Conservation (phyloP, 139 green algal genomes). For the Chlorella sp. region DNA sequence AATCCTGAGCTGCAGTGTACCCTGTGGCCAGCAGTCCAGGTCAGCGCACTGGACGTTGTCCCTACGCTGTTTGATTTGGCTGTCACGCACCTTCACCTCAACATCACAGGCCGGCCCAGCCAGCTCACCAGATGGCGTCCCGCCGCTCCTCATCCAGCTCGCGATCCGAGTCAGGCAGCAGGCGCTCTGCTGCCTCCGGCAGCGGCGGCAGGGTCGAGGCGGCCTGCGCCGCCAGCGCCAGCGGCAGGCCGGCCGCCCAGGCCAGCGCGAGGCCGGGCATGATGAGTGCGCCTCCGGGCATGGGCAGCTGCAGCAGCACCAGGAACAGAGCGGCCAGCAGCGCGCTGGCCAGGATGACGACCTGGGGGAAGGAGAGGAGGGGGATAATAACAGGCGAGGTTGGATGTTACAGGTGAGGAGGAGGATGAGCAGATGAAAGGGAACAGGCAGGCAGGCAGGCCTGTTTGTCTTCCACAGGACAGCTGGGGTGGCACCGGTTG, state of each 20-base stretch:
- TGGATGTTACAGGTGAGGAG: too few species aligned
- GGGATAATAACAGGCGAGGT: too few species aligned
- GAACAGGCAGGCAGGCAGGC: too few species aligned
- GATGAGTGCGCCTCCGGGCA: constrained; percentile 35
- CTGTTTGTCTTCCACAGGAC: too few species aligned
- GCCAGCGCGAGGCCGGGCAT: constrained; percentile 68
- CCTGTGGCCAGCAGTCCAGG: too few species aligned
- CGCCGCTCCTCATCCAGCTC: constrained; percentile 65
- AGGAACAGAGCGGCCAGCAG: constrained; percentile 76
- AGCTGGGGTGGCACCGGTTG: too few species aligned
- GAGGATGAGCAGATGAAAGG: too few species aligned
- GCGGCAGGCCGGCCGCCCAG: constrained; percentile 64
- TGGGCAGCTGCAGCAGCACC: constrained; percentile 76
- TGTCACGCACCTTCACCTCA: too few species aligned
- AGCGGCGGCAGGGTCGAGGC: constrained; percentile 46
- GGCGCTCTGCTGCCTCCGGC: constrained; percentile 53
- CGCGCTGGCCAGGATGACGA: constrained; percentile 61
- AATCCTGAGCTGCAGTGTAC: too few species aligned
- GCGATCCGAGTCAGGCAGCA: constrained; percentile 72
- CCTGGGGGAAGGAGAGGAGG: constrained; percentile 40
- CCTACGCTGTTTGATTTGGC: too few species aligned
- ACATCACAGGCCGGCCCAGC: too few species aligned
- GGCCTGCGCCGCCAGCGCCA: constrained; percentile 59
- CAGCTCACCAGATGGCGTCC: constrained; percentile 43
- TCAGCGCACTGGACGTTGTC: too few species aligned